phyloP scores from a whole-genome alignment of 2,329 filamentous ascomycete species.

The Aspergillus sp. region DNA sequence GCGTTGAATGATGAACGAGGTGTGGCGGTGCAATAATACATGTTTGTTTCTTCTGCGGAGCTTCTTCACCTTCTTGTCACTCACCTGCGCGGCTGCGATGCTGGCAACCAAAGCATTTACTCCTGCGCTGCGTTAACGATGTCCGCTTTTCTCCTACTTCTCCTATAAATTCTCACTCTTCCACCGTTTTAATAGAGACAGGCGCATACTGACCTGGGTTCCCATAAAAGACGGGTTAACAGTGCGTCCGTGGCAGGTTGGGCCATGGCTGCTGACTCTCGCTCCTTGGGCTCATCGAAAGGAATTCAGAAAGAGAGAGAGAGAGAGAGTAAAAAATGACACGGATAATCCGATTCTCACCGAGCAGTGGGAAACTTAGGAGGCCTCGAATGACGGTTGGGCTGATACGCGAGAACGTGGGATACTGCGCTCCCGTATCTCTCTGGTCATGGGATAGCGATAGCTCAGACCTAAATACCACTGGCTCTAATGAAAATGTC shows the following conservation, averaged over 20 bases:
- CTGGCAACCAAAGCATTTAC: conserved; percentile 18
- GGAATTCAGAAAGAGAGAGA: not conserved
- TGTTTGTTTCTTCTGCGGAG: conserved; percentile 12
- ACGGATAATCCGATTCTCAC: not conserved
- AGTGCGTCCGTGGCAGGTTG: conserved; percentile 20
- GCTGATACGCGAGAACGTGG: conserved; percentile 8
- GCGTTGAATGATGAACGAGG: conserved; percentile 4
- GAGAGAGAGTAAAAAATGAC: not conserved
- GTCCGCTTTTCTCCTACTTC: not conserved
- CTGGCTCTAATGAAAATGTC: not conserved
- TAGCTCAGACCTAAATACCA: conserved; percentile 1
- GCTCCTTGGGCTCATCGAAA: conserved; percentile 3
- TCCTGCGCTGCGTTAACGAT: conserved; percentile 18
- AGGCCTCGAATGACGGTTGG: not conserved
- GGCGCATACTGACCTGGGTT: conserved; percentile 29
- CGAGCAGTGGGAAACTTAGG: not conserved
- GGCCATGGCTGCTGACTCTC: conserved; percentile 16
- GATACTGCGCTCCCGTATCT: conserved; percentile 13
- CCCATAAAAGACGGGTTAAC: conserved; percentile 32
- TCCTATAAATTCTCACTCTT: not conserved
- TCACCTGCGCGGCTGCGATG: conserved; percentile 14
- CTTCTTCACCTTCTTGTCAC: not conserved
- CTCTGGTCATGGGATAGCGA: not conserved
- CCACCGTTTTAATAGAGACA: not conserved
- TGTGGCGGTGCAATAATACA: conserved; percentile 27